Evolutionary conservation across 2,329 filamentous ascomycete species (phyloP).

Genomic region (Metarhizium robertsii): DNA sequence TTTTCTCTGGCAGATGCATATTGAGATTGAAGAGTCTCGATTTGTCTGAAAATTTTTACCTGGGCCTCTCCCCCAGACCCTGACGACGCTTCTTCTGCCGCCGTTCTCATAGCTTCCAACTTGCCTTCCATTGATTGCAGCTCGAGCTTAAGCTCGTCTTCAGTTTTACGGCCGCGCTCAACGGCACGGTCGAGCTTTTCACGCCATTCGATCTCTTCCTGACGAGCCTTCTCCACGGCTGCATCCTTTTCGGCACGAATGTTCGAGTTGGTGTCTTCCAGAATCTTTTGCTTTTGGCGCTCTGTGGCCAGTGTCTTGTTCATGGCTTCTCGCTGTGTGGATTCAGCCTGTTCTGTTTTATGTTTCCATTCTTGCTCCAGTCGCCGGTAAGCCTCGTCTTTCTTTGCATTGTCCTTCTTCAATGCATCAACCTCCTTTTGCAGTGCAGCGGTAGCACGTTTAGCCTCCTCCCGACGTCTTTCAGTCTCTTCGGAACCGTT

Average conservation of each 20-base stretch:
- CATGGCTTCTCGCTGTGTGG: conserved; percentile 56
- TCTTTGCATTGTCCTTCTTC: conserved; percentile 45
- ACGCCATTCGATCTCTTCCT: conserved; percentile 61
- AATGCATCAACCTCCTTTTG: conserved; percentile 26
- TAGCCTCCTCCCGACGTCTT: conserved; percentile 40
- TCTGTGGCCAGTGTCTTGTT: conserved; percentile 58
- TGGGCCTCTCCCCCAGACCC: conserved; percentile 74
- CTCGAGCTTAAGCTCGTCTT: conserved; percentile 76
- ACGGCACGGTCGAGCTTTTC: conserved; percentile 65
- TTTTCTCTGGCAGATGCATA: conserved; percentile 92
- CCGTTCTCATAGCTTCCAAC: conserved; percentile 74
- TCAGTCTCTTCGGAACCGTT: conserved; percentile 43
- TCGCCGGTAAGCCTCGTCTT: conserved; percentile 56
- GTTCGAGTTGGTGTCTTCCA: conserved; percentile 50
- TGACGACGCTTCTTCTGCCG: conserved; percentile 83
- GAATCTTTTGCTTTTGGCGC: conserved; percentile 46
- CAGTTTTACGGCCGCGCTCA: conserved; percentile 57
- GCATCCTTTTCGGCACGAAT: conserved; percentile 74
- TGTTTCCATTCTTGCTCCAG: conserved; percentile 62
- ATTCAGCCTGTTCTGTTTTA: conserved; percentile 54
- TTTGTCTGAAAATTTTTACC: conserved; percentile 82
- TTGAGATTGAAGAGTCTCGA: conserved; percentile 92
- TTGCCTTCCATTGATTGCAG: conserved; percentile 72
- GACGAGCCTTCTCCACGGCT: conserved; percentile 57
- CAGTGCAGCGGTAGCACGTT: conserved; percentile 44